Conservation (phyloP, 805 yeast genomes). For the Yamadazyma laniorum region DNA sequence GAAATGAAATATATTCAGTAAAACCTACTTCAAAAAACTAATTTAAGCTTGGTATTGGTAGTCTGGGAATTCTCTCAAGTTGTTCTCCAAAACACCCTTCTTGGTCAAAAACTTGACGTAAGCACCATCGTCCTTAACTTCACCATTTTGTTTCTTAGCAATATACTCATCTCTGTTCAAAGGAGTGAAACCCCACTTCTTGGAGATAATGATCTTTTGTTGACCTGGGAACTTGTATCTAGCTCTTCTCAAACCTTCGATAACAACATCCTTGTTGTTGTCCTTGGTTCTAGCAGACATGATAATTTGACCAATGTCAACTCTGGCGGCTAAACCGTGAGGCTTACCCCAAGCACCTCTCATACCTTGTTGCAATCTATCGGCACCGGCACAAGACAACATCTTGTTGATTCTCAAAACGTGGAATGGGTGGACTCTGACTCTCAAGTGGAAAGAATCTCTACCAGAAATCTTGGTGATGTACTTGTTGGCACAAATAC, state of each 20-base stretch:
- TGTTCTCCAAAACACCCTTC: constrained; percentile 92
- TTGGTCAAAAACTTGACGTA: constrained; percentile 96
- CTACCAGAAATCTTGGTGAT: constrained; percentile 97
- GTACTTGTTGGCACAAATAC: constrained; percentile 99
- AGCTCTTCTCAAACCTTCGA: constrained; percentile 99
- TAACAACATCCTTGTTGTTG: constrained; percentile 92
- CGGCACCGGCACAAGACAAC: constrained; percentile 99
- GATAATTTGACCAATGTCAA: constrained; percentile 96
- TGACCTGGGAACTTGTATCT: constrained; percentile 99
- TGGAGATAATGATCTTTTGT: constrained; percentile 97
- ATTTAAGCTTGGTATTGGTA: constrained; percentile 56
- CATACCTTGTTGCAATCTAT: constrained; percentile 99
- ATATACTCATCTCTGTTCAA: constrained; percentile 97
- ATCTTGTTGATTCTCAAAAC: constrained; percentile 99
- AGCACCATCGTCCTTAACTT: constrained; percentile 99
- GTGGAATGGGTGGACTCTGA: constrained; percentile 99
- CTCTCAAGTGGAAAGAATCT: constrained; percentile 99
- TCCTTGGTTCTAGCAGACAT: constrained; percentile 98
- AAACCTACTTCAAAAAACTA: no score
- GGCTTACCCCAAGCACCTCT: constrained; percentile 99
- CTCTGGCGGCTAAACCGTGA: constrained; percentile 99
- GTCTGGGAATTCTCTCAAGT: constrained; percentile 93
- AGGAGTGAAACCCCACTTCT: constrained; percentile 99
- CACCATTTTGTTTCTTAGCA: constrained; percentile 92
- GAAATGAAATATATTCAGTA: neutral